Evolutionary conservation across 2,329 filamentous ascomycete genomes (phyloP).

Genomic region (Sporothrix mexicana): DNA sequence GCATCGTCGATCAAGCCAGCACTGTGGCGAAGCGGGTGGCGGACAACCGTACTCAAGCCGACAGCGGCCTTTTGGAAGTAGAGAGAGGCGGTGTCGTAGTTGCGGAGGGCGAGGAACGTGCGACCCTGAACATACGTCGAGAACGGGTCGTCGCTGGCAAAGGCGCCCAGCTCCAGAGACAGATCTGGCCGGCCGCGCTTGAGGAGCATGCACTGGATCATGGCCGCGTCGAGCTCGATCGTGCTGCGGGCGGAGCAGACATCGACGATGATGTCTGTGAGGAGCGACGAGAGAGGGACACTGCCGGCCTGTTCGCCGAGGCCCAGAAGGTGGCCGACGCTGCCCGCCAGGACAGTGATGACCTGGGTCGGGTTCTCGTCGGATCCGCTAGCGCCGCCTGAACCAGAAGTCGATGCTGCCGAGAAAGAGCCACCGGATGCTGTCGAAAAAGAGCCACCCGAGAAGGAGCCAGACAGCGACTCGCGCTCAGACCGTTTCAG

Average conservation of each 20-base stretch:
- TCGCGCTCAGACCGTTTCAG: slow-evolving; percentile 50
- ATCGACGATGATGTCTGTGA: slow-evolving; percentile 71
- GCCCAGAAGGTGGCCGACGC: slow-evolving; percentile 67
- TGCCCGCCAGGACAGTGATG: slow-evolving; percentile 65
- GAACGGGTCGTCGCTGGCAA: slow-evolving; percentile 64
- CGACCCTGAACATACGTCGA: slow-evolving; percentile 85
- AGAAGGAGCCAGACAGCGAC: slow-evolving; percentile 38
- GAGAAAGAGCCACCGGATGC: slow-evolving; percentile 25
- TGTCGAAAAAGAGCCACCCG: slow-evolving; percentile 22
- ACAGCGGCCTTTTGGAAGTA: slow-evolving; percentile 84
- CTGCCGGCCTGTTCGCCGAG: slow-evolving; percentile 60
- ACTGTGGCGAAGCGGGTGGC: slow-evolving; percentile 60
- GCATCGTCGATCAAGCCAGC: slow-evolving; percentile 74
- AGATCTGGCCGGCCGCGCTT: slow-evolving; percentile 65
- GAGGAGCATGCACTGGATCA: slow-evolving; percentile 67
- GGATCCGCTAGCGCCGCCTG: slow-evolving; percentile 51
- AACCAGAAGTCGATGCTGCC: slow-evolving; percentile 38
- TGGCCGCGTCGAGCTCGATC: slow-evolving; percentile 65
- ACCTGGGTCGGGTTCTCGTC: slow-evolving; percentile 46
- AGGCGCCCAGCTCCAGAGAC: slow-evolving; percentile 62
- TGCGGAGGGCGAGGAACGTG: slow-evolving; percentile 73
- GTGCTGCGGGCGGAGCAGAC: slow-evolving; percentile 69
- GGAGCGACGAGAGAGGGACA: slow-evolving; percentile 61
- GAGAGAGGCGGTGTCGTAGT: slow-evolving; percentile 73
- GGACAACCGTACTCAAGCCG: slow-evolving; percentile 64